These are phyloP conservation scores for Lachnellula suecica DNA, from an alignment of 2,329 filamentous ascomycete species.

Conservation along the genomic window DNA sequence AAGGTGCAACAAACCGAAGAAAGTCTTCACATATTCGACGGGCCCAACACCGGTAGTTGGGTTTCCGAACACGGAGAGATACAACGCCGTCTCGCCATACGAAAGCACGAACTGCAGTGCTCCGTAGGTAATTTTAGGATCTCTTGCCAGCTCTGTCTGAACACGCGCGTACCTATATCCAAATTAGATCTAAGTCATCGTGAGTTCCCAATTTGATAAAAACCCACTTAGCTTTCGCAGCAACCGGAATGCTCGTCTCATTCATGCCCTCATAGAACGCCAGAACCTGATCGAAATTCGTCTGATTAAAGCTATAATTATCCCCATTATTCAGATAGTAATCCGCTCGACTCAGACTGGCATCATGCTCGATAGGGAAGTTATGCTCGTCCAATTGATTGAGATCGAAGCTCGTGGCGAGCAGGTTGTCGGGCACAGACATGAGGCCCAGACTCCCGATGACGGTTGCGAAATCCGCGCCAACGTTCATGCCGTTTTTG, in stretches of 20 bases:
- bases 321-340: neutral
- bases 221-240: too few species aligned
- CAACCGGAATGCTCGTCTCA: constrained; percentile 1
- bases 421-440: constrained; percentile 17
- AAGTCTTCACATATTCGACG: neutral
- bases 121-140: constrained; percentile 2
- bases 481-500: constrained; percentile 32
- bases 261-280: constrained; percentile 2
- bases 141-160: neutral
- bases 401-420: constrained; percentile 25
- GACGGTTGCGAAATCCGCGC: constrained; percentile 28
- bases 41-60: constrained; percentile 4
- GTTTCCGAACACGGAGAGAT: constrained; percentile 9
- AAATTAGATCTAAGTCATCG: too few species aligned
- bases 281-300: constrained; percentile 6
- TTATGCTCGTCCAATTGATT: constrained; percentile 8
- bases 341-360: constrained; percentile 6
- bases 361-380: constrained; percentile 11
- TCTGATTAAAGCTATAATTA: constrained; percentile 9
- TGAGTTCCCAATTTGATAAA: too few species aligned
- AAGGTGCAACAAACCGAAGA: neutral
- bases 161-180: constrained; percentile 8
- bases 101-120: constrained; percentile 6
- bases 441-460: constrained; percentile 26
- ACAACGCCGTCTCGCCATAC: constrained; percentile 8